Percentiles rank a stretch among this genome's conserved stretches.
Evolutionary conservation across 176 grass and related monocot species (phyloP).

Genomic region (Puya raimondii): DNA sequence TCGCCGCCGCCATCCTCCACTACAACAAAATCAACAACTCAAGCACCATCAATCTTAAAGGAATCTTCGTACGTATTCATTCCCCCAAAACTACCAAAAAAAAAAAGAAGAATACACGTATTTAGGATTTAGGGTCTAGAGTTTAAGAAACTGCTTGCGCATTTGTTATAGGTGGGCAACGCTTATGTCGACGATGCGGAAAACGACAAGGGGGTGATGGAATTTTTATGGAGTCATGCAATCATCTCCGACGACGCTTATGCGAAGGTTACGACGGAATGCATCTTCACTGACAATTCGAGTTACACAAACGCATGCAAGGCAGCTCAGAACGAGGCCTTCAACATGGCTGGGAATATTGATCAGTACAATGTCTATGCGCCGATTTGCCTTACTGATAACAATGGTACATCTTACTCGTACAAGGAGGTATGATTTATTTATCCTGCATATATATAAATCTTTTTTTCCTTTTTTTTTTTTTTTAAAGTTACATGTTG

Average conservation of each 20-base stretch:
- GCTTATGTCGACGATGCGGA: neutral
- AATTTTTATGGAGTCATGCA: conserved; percentile 6
- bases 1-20: conserved; percentile 29
- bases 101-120: neutral
- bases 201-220: neutral
- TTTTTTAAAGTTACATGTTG: no score
- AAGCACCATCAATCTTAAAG: conserved; percentile 26
- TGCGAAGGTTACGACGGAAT: neutral
- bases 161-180: conserved; percentile 3
- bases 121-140: neutral
- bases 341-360: neutral
- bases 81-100: neutral
- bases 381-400: neutral
- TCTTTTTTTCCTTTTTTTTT: neutral
- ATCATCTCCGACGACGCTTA: neutral
- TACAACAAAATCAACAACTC: conserved; percentile 8
- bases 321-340: neutral
- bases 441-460: no score
- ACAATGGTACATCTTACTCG: neutral
- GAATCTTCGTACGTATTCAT: conserved; percentile 23
- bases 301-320: neutral
- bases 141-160: neutral
- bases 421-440: neutral
- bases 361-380: conserved; percentile 4
- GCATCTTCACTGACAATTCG: neutral